Percentiles rank a stretch among this genome's conserved stretches.
phyloP scores from a whole-genome alignment of 352 stramenopile genomes.

The Thalassiosira ordinaria region DNA sequence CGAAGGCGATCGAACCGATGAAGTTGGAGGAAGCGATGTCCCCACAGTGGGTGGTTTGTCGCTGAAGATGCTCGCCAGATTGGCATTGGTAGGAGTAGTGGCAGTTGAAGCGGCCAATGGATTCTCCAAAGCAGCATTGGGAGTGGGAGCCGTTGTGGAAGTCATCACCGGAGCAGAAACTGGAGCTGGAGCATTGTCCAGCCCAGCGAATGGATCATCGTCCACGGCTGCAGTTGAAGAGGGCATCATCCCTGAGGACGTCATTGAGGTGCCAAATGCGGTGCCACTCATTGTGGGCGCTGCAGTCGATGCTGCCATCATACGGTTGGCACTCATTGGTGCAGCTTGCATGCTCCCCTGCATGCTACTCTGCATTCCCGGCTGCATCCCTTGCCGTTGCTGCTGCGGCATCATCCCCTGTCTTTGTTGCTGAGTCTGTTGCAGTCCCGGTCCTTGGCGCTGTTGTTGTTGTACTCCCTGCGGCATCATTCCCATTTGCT shows the following conservation, averaged over 20 bases:
- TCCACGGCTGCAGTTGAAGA: background rate
- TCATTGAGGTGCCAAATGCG: background rate
- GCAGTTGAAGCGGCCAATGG: no score
- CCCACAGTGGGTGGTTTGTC: no score
- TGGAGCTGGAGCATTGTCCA: slow-evolving; percentile 52
- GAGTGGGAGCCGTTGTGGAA: no score
- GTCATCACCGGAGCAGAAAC: background rate
- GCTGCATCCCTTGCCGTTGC: no score
- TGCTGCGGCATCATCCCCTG: slow-evolving; percentile 11
- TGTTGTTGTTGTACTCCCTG: slow-evolving; percentile 17
- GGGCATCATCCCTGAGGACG: no score
- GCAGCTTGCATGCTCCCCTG: no score
- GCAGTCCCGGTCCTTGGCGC: slow-evolving; percentile 39
- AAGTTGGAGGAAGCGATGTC: background rate
- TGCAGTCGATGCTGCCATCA: background rate
- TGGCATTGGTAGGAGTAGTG: no score
- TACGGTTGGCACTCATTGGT: no score
- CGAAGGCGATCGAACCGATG: background rate
- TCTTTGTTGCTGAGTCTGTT: slow-evolving; percentile 2
- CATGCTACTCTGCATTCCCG: no score
- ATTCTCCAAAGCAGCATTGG: no score
- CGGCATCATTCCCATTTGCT: slow-evolving; percentile 33
- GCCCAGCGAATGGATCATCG: slow-evolving; percentile 82
- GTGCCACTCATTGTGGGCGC: slow-evolving; percentile 1
- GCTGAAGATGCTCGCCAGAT: no score